phyloP scores from a whole-genome alignment of 2,329 filamentous ascomycete species.

The Ophiosphaerella herpotricha region DNA sequence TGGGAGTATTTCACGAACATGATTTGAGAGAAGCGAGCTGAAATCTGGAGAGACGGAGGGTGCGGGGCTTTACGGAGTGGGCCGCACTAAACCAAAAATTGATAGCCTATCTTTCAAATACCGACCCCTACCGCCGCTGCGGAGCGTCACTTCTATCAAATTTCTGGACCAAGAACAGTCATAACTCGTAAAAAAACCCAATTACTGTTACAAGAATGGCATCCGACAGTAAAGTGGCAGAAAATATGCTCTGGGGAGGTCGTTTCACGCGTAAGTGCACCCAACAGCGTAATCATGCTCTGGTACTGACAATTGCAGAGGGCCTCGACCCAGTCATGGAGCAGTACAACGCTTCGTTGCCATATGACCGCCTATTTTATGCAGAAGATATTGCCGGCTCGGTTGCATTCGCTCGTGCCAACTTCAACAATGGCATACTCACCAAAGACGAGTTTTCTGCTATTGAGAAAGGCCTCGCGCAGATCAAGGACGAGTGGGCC shows the following conservation, averaged over 20 bases:
- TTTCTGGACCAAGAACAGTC: slow-evolving; percentile 33
- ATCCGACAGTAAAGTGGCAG: slow-evolving; percentile 42
- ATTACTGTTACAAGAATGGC: slow-evolving; percentile 25
- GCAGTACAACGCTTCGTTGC: slow-evolving; percentile 80
- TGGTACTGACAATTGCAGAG: slow-evolving; percentile 55
- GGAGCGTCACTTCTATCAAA: slow-evolving; percentile 22
- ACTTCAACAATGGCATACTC: slow-evolving; percentile 75
- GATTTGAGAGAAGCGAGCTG: too few species aligned
- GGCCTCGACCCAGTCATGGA: slow-evolving; percentile 85
- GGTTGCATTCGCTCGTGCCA: slow-evolving; percentile 81
- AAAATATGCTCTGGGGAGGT: slow-evolving; percentile 48
- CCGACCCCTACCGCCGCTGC: slow-evolving; percentile 28
- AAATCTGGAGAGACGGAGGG: neutral
- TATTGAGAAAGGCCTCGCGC: slow-evolving; percentile 72
- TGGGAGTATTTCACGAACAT: too few species aligned
- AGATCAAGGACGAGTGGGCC: slow-evolving; percentile 59
- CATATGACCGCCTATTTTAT: slow-evolving; percentile 78
- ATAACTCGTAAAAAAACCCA: slow-evolving; percentile 9
- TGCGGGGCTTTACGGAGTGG: too few species aligned
- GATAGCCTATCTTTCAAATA: neutral
- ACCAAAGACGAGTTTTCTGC: slow-evolving; percentile 71
- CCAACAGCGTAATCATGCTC: neutral
- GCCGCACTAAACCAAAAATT: too few species aligned
- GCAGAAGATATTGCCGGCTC: slow-evolving; percentile 79
- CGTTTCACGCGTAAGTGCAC: slow-evolving; percentile 39